Evolutionary conservation across 179 eudicot species (phyloP).

Genomic region (Beta corolliflora): DNA sequence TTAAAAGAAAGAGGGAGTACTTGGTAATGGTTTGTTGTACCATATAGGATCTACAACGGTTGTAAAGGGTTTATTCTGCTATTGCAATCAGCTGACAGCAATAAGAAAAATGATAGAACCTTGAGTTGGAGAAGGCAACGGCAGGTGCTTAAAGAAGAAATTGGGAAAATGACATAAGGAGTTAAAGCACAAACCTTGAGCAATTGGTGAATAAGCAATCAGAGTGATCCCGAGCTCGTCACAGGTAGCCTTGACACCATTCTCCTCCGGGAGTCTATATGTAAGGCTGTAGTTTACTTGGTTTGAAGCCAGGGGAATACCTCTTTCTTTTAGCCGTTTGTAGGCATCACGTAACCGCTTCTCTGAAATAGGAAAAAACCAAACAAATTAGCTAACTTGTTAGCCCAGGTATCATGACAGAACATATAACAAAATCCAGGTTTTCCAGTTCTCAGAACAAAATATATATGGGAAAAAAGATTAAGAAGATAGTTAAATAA

Average conservation of each 20-base stretch:
- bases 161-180: neutral
- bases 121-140: neutral
- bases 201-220: conserved; percentile 94
- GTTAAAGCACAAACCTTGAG: conserved; percentile 62
- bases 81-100: too few relatives aligned
- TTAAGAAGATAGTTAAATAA: too few relatives aligned
- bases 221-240: conserved; percentile 93
- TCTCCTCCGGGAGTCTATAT: conserved; percentile 82
- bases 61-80: too few relatives aligned
- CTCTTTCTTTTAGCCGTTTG: conserved; percentile 69
- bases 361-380: conserved; percentile 40
- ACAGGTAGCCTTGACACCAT: conserved; percentile 92
- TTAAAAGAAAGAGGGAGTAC: too few relatives aligned
- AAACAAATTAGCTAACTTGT: neutral
- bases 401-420: neutral
- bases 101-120: neutral
- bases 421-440: neutral
- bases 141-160: neutral
- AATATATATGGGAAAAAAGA: neutral
- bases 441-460: neutral
- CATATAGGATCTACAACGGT: too few relatives aligned
- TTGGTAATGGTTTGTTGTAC: too few relatives aligned
- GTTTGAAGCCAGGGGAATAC: conserved; percentile 91
- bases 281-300: conserved; percentile 98
- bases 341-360: conserved; percentile 83